Evolutionary conservation across 305 asterid species (phyloP).

Genomic region (Fraxinus nigra): DNA sequence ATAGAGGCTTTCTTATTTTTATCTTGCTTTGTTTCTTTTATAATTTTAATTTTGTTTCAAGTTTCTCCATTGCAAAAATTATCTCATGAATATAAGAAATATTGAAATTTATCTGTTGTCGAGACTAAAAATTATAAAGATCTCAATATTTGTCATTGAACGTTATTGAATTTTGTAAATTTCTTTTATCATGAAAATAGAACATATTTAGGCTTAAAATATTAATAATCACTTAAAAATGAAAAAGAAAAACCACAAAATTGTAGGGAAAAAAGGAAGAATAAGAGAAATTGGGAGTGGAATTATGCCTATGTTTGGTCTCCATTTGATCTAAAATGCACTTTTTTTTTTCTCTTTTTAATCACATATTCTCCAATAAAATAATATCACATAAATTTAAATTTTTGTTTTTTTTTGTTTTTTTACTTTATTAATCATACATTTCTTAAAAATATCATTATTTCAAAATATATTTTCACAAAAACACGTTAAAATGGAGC

Average conservation of each 20-base stretch:
- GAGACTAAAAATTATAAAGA: neutral
- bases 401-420: too few relatives aligned
- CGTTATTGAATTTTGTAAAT: neutral
- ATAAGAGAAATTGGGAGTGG: slow-evolving; percentile 37
- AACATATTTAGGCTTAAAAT: neutral
- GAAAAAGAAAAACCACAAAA: neutral
- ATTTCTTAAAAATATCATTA: too few relatives aligned
- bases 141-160: neutral
- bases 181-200: neutral
- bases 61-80: neutral
- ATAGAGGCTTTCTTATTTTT: too few relatives aligned
- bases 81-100: neutral
- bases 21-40: neutral
- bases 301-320: neutral
- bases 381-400: too few relatives aligned
- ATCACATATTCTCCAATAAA: too few relatives aligned
- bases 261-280: neutral
- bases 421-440: too few relatives aligned
- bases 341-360: neutral
- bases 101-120: too few relatives aligned
- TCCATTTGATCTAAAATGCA: too few relatives aligned
- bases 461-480: too few relatives aligned
- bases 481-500: too few relatives aligned
- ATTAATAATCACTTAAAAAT: neutral
- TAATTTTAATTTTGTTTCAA: neutral